Evolutionary conservation across 305 asterid genomes (phyloP), one percentile per base, ranked within the genome.

Genomic region (Fraxinus nigra): DNA sequence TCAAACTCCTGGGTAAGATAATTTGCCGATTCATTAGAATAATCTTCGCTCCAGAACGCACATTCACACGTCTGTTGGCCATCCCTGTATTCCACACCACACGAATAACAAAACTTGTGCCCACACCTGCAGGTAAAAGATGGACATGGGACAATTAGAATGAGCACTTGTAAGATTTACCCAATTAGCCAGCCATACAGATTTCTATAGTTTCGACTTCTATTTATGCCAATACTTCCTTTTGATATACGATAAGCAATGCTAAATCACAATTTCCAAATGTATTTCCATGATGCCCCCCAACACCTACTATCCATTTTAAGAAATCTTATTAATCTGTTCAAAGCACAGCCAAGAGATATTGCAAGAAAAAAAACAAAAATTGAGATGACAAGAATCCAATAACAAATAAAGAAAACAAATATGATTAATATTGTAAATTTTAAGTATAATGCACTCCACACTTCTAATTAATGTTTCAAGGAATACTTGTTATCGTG

Each of bases 1-100:
- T 95, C 97, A 69, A 89, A 84, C 61, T 88, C 92, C 65, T 91
- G 97, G 11, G 89, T 78, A 0, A 93, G 95, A 81, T 89, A 88
- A 75, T 77, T 77, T 3, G 69, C 81, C 63, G 54, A 14, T 24
- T 88, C 92, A 61, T 81, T 89, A 0, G 90, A 74, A 76, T 89
- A 88, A 67, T 92, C 85, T 61, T 87, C 90, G 43, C 48, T 87
- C 89, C 90, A 85, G 73, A 84, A 84, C 51, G 84, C 77, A 40
- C 90, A 89, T 73, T 82, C 83, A 79, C 90, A 89, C 0, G 82
- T 72, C 81, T 85, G 90, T 43, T 85, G 80, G 40, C 88, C 85
- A 10, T 84, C 81, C 37, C 84, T 80, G 84, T 85, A 87, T n/a
- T 87, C 88, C 56, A 70, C 82, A 48, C 92, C 88, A 37, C 92